Conservation (phyloP, 495 filamentous ascomycete species). For the Daldinia caldariorum region DNA sequence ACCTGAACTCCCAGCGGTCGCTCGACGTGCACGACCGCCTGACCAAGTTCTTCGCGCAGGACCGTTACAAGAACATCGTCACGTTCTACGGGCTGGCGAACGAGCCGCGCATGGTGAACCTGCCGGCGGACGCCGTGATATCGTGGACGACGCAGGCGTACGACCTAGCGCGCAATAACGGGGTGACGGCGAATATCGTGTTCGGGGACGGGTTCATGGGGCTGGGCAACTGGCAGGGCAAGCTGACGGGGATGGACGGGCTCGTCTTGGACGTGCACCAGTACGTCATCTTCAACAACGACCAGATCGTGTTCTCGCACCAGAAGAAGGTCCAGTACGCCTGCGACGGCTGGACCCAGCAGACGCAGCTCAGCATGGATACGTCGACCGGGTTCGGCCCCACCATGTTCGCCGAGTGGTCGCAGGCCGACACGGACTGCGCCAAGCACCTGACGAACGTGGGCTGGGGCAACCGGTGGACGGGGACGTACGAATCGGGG, state of each 20-base stretch:
- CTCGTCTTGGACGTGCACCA: constrained; percentile 93
- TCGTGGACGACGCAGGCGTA: constrained; percentile 75
- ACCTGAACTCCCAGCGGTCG: constrained; percentile 74
- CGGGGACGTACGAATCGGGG: constrained; percentile 73
- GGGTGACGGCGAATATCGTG: constrained; percentile 68
- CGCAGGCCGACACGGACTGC: constrained; percentile 97
- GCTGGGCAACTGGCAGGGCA: constrained; percentile 78
- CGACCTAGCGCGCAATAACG: constrained; percentile 72
- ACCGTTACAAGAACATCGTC: constrained; percentile 84
- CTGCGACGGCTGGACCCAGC: constrained; percentile 83
- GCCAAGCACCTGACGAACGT: constrained; percentile 89
- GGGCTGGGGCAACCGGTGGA: constrained; percentile 87
- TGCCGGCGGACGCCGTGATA: constrained; percentile 67
- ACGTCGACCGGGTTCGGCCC: constrained; percentile 87
- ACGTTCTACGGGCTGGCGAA: constrained; percentile 88
- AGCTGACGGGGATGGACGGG: constrained; percentile 63
- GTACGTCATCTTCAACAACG: constrained; percentile 87
- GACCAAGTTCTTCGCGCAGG: constrained; percentile 84
- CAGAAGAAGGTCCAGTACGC: constrained; percentile 81
- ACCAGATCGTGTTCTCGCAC: constrained; percentile 77
- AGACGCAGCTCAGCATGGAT: constrained; percentile 75
- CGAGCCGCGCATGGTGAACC: constrained; percentile 80
- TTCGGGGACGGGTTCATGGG: constrained; percentile 90
- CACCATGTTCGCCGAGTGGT: constrained; percentile 98
- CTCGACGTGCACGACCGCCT: constrained; percentile 85